Percentiles rank a stretch among this genome's conserved stretches.
phyloP scores from a whole-genome alignment of 768 basidiomycete genomes.

The Mycena olivaceomarginata region DNA sequence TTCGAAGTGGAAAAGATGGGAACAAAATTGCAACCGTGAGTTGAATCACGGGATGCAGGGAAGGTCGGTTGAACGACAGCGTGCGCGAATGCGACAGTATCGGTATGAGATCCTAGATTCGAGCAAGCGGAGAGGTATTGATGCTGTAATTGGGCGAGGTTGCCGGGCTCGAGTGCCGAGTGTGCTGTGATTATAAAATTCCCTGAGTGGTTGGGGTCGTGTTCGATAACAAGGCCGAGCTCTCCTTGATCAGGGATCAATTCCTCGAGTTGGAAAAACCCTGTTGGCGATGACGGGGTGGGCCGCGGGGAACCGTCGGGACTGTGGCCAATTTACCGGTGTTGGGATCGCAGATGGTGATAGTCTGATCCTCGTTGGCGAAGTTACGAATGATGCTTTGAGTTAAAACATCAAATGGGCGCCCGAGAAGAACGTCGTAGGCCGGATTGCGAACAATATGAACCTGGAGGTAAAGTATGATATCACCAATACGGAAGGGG shows the following conservation, averaged over 20 bases:
- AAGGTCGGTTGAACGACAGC: constrained; percentile 34
- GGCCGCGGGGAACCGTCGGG: background rate
- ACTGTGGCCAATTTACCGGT: background rate
- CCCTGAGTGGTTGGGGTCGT: too few species aligned
- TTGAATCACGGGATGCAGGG: constrained; percentile 28
- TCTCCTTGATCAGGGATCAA: too few species aligned
- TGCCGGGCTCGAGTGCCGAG: constrained; percentile 26
- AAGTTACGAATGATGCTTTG: too few species aligned
- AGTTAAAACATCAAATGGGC: too few species aligned
- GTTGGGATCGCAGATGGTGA: background rate
- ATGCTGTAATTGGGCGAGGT: constrained; percentile 7
- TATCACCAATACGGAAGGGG: too few species aligned
- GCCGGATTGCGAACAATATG: too few species aligned
- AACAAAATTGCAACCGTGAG: constrained; percentile 1
- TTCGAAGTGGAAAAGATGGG: background rate
- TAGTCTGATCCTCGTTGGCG: background rate
- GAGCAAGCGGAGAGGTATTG: constrained; percentile 26
- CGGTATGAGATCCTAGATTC: constrained; percentile 8
- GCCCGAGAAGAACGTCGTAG: too few species aligned
- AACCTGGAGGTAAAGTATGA: too few species aligned
- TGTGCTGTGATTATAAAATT: too few species aligned
- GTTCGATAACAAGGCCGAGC: too few species aligned
- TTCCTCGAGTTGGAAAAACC: too few species aligned
- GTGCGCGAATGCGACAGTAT: constrained; percentile 21
- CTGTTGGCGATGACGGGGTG: background rate